These are phyloP conservation scores for Xylaria hypoxylon DNA, from an alignment of 2,329 filamentous ascomycete species.

Conservation along the genomic window DNA sequence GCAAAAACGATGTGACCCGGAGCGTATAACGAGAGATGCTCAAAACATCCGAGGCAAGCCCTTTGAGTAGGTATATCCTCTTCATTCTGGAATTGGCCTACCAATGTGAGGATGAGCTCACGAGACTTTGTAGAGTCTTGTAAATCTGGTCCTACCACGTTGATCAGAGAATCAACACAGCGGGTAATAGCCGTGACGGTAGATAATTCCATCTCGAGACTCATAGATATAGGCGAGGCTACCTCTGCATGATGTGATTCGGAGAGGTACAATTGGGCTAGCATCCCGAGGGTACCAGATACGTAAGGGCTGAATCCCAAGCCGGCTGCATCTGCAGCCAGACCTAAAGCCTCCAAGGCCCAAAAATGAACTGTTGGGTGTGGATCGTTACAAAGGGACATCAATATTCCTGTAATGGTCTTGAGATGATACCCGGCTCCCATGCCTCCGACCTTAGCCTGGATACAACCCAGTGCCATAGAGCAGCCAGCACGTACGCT, in stretches of 20 bases:
- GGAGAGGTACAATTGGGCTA: slow-evolving; percentile 90
- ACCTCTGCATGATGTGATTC: slow-evolving; percentile 93
- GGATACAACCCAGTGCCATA: slow-evolving; percentile 91
- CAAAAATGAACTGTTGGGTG: slow-evolving; percentile 97
- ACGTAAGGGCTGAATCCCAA: slow-evolving; percentile 93
- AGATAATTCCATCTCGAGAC: slow-evolving; percentile 86
- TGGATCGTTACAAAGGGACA: slow-evolving; percentile 95
- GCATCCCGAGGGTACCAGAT: slow-evolving; percentile 89
- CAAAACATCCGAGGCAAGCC: slow-evolving; percentile 84
- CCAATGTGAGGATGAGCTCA: slow-evolving; percentile 88
- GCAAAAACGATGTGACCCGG: slow-evolving; percentile 86
- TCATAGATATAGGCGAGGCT: slow-evolving; percentile 83
- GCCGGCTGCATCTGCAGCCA: slow-evolving; percentile 91
- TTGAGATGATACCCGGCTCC: slow-evolving; percentile 96
- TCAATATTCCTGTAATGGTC: slow-evolving; percentile 96
- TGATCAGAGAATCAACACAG: slow-evolving; percentile 94
- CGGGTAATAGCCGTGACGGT: slow-evolving; percentile 85
- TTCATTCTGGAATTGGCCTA: slow-evolving; percentile 84
- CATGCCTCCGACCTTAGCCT: slow-evolving; percentile 97
- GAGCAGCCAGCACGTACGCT: slow-evolving; percentile 94
- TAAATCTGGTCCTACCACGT: slow-evolving; percentile 93
- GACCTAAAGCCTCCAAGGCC: slow-evolving; percentile 88
- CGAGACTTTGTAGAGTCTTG: slow-evolving; percentile 93
- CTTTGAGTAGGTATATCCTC: slow-evolving; percentile 76
- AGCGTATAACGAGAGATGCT: slow-evolving; percentile 92